phyloP scores from a whole-genome alignment of 1,139 yeast genomes.

The Taphrina populina region DNA sequence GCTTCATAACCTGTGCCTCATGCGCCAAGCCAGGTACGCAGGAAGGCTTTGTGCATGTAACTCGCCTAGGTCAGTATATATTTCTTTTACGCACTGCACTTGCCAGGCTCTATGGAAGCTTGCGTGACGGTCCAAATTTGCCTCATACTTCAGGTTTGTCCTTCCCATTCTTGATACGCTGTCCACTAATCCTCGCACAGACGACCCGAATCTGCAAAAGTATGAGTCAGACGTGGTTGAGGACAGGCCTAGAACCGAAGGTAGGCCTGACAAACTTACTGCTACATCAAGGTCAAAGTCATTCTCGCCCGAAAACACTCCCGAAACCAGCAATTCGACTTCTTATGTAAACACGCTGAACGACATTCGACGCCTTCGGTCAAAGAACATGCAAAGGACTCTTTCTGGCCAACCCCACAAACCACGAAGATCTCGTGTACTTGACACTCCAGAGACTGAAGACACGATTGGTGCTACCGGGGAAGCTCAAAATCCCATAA shows the following conservation, averaged over 20 bases:
- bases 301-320: not conserved
- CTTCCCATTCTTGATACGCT: not conserved
- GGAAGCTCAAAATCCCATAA: not conserved
- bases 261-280: not conserved
- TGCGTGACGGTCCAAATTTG: constrained; percentile 24
- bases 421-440: constrained; percentile 58
- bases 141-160: constrained; percentile 33
- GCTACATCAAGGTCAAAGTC: constrained; percentile 6
- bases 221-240: constrained; percentile 3
- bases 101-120: constrained; percentile 57
- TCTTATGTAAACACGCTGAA: constrained; percentile 66
- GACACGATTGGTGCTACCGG: not conserved
- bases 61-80: constrained; percentile 69
- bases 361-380: constrained; percentile 74
- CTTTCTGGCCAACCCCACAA: constrained; percentile 58
- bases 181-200: not conserved
- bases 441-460: constrained; percentile 50
- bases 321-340: not conserved
- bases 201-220: constrained; percentile 19
- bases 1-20: constrained; percentile 55
- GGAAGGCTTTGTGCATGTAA: constrained; percentile 62
- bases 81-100: constrained; percentile 81
- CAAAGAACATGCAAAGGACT: constrained; percentile 65
- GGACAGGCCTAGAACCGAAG: not conserved
- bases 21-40: constrained; percentile 56